A percentile compares a stretch with the other conserved stretches of the same genome.
Evolutionary conservation across 257 asterid species (phyloP).

Genomic region (Fraxinus anomala): DNA sequence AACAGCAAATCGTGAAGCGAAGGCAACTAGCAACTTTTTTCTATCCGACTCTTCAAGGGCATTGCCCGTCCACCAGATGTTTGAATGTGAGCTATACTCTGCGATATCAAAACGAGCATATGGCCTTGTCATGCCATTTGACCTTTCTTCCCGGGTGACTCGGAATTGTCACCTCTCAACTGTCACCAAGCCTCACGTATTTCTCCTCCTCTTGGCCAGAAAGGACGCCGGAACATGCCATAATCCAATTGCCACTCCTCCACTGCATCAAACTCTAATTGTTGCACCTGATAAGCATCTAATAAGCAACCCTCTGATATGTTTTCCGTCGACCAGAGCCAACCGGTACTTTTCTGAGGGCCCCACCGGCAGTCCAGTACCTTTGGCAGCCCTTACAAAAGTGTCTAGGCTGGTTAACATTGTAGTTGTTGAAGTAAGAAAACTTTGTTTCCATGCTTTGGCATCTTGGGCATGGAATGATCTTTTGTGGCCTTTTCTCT

Average conservation of each 20-base stretch:
- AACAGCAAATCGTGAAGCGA: neutral
- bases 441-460: conserved; percentile 94
- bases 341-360: conserved; percentile 81
- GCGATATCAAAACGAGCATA: too few relatives aligned
- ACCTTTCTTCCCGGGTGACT: too few relatives aligned
- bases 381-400: conserved; percentile 85
- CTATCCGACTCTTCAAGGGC: too few relatives aligned
- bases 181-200: too few relatives aligned
- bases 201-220: conserved; percentile 61
- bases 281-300: conserved; percentile 44
- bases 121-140: too few relatives aligned
- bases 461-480: conserved; percentile 88
- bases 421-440: conserved; percentile 92
- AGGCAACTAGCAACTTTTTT: neutral
- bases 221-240: conserved; percentile 26
- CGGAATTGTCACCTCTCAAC: too few relatives aligned
- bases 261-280: conserved; percentile 41
- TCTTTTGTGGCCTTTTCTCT: conserved; percentile 62
- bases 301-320: conserved; percentile 51
- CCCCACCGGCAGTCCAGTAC: conserved; percentile 98
- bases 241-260: conserved; percentile 54
- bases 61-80: too few relatives aligned
- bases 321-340: conserved; percentile 88
- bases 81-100: too few relatives aligned
- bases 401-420: conserved; percentile 92